These are phyloP conservation scores for Lasiodiplodia citricola DNA, from an alignment of 2,329 filamentous ascomycete genomes.

Conservation along the genomic window DNA sequence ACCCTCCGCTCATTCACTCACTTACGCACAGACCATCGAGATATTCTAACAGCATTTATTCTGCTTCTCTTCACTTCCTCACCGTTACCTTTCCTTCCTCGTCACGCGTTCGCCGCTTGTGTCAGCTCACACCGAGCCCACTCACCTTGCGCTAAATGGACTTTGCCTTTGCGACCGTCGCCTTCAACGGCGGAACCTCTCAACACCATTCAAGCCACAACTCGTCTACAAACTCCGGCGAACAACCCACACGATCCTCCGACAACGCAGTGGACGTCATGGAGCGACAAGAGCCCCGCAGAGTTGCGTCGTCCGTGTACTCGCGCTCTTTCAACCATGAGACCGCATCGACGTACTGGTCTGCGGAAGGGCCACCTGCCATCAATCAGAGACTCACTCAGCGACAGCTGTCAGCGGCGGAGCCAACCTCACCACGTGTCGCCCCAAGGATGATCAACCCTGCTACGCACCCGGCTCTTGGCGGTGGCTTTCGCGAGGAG, in stretches of 20 bases:
- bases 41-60: background rate
- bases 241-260: background rate
- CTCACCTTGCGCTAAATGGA: background rate
- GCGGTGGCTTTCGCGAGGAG: background rate
- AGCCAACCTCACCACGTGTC: background rate
- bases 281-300: background rate
- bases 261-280: background rate
- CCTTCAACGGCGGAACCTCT: background rate
- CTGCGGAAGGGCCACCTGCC: background rate
- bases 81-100: background rate
- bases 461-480: background rate
- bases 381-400: background rate
- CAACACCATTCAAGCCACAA: background rate
- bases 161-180: background rate
- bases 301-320: slow-evolving; percentile 4
- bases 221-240: background rate
- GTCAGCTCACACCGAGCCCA: background rate
- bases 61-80: background rate
- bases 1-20: background rate
- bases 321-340: background rate
- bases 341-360: background rate
- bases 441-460: background rate
- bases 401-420: background rate
- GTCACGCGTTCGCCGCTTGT: background rate
- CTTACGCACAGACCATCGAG: background rate